Conservation (phyloP, 2,329 filamentous ascomycete species). For the Colletotrichum lentis region DNA sequence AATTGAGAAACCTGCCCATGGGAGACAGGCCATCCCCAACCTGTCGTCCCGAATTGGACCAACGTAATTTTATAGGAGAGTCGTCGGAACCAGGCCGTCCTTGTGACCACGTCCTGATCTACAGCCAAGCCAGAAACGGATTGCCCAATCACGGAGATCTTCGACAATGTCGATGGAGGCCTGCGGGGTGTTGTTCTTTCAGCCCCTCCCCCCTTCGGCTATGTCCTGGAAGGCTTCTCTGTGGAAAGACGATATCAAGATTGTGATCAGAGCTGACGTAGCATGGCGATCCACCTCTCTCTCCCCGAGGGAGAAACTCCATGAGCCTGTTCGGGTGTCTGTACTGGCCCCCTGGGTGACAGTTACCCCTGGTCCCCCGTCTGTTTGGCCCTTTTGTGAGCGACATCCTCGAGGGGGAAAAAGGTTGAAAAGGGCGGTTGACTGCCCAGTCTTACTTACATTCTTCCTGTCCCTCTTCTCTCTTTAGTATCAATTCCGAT, state of each 20-base stretch:
- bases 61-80: constrained; percentile 10
- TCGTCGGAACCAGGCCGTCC: constrained; percentile 23
- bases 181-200: constrained; percentile 5
- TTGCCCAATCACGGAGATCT: constrained; percentile 21
- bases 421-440: constrained; percentile 34
- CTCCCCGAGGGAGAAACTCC: background rate
- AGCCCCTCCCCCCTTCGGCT: background rate
- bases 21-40: constrained; percentile 1
- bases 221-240: background rate
- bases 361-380: constrained; percentile 5
- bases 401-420: constrained; percentile 3
- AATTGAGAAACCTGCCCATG: background rate
- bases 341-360: constrained; percentile 6
- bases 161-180: constrained; percentile 6
- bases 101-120: constrained; percentile 37
- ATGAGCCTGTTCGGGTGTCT: constrained; percentile 24
- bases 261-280: constrained; percentile 5
- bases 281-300: constrained; percentile 17
- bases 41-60: constrained; percentile 26
- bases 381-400: background rate
- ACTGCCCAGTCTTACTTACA: constrained; percentile 3
- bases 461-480: constrained; percentile 1
- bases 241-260: constrained; percentile 22
- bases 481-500: constrained; percentile 42
- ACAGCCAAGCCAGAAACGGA: constrained; percentile 22